Evolutionary conservation across 257 asterid species (phyloP), one percentile per base, ranked within the genome.

Genomic region (Nicotiana noctiflora): DNA sequence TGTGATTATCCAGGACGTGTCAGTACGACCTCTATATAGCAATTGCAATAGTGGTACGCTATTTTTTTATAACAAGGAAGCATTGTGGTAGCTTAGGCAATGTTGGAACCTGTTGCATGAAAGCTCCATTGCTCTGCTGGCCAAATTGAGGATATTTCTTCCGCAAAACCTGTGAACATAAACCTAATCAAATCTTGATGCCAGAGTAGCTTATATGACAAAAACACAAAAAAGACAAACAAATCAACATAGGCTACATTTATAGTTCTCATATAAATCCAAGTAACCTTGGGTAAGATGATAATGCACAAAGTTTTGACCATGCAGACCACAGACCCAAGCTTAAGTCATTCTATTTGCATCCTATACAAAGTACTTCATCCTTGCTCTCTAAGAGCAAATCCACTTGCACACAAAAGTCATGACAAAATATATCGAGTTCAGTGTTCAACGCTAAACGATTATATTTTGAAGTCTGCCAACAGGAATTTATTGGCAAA

Each of bases 121-220:
- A 96, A 70, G 89, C 85, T 85, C 98, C 99, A 84, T 96, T 96
- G 84, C 91, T 90, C 83, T 90, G 96, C 90, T 96, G 99, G 34
- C 98, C 98, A 88, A 96, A 96, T 82, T 96, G 99, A 86, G 99
- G 99, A 83, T 90, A 96, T 88, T 96, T 96, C 75, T 91, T 93
- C 86, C 97, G 93, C 89, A 96, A 81, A 84, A 91, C 93, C 99
- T 96, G 87, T 53, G 83, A 75, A 80, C 37, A n/a, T 27, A 57
- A 79, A 74, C 79, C 27, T 25, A 74, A 49, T 25, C 79, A 49
- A 25, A 74, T 74, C 61, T 21, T 25, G 51, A n/a, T 14, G 15
- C 40, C 51, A 8, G 60, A 49, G 79, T 31, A 49, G 61, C 61
- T 23, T 25, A 74, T 60, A 3, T 74, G 79, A 31, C 8, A 17